phyloP scores from a whole-genome alignment of 2,329 filamentous ascomycete species.

The Microcyclospora pomicola region DNA sequence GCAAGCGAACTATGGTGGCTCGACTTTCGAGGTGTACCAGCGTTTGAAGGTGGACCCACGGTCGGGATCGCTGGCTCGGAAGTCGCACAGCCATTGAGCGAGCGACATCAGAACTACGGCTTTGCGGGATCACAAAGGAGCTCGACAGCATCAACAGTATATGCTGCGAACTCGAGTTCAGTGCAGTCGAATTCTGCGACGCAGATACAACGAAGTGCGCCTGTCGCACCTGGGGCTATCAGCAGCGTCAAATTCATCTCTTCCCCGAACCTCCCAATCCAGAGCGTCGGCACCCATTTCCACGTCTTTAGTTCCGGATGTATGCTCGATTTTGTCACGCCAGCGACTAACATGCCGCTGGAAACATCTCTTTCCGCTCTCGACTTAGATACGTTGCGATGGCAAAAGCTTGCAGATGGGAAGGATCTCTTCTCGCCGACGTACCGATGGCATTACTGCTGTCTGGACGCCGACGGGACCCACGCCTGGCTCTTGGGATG shows the following conservation, averaged over 20 bases:
- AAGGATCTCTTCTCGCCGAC: slow-evolving; percentile 81
- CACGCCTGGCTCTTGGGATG: slow-evolving; percentile 96
- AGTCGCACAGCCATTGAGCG: slow-evolving; percentile 20
- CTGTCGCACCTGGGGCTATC: slow-evolving; percentile 66
- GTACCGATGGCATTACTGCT: slow-evolving; percentile 98
- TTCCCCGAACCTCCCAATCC: slow-evolving; percentile 71
- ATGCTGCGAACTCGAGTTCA: slow-evolving; percentile 59
- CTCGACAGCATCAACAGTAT: slow-evolving; percentile 34
- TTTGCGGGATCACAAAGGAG: slow-evolving; percentile 12
- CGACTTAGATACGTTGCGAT: slow-evolving; percentile 73
- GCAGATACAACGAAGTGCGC: slow-evolving; percentile 32
- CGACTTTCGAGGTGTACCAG: slow-evolving; percentile 79
- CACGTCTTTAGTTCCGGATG: slow-evolving; percentile 89
- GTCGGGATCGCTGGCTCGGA: slow-evolving; percentile 19
- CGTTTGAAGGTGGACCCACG: slow-evolving; percentile 41
- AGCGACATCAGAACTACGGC: slow-evolving; percentile 17
- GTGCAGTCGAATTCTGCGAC: slow-evolving; percentile 40
- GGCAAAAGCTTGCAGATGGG: slow-evolving; percentile 90
- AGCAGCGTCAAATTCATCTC: slow-evolving; percentile 83
- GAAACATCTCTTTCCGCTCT: slow-evolving; percentile 86
- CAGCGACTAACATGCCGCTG: slow-evolving; percentile 71
- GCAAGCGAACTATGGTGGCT: slow-evolving; percentile 95
- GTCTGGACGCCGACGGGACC: slow-evolving; percentile 85
- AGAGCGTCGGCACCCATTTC: slow-evolving; percentile 86
- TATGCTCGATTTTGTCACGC: slow-evolving; percentile 86